Conservation (phyloP, 139 green algal species). For the Micractinium sp. region DNA sequence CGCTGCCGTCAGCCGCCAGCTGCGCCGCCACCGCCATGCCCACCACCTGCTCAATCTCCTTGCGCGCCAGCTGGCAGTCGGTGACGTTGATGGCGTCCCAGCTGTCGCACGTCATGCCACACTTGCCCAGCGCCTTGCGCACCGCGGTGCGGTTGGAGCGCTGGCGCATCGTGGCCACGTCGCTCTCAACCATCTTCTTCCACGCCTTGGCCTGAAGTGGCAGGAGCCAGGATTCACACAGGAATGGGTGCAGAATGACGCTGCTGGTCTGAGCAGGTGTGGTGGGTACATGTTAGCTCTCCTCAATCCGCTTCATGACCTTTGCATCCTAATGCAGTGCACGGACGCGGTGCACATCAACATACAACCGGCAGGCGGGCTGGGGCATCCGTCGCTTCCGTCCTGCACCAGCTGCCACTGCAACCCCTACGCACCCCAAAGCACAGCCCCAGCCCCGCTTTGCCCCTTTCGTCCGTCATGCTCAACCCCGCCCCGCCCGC, state of each 20-base stretch:
- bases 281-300: too few species aligned
- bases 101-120: conserved; percentile 44
- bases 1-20: conserved; percentile 11
- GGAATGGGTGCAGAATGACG: not conserved
- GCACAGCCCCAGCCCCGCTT: too few species aligned
- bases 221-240: not conserved
- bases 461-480: too few species aligned
- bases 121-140: conserved; percentile 37
- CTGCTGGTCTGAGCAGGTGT: too few species aligned
- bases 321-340: too few species aligned
- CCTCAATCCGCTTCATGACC: too few species aligned
- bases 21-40: conserved; percentile 32
- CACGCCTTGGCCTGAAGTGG: conserved; percentile 44
- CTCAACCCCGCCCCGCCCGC: too few species aligned
- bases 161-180: conserved; percentile 48
- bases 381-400: too few species aligned
- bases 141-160: conserved; percentile 49
- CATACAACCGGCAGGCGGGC: too few species aligned
- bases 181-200: conserved; percentile 58
- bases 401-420: too few species aligned
- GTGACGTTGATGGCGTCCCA: conserved; percentile 39
- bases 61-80: conserved; percentile 39
- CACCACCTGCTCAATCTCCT: conserved; percentile 59
- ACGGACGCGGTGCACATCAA: too few species aligned
- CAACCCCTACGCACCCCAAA: too few species aligned